phyloP scores from a whole-genome alignment of 306 rosid genomes.

The Cicer chorassanicum region DNA sequence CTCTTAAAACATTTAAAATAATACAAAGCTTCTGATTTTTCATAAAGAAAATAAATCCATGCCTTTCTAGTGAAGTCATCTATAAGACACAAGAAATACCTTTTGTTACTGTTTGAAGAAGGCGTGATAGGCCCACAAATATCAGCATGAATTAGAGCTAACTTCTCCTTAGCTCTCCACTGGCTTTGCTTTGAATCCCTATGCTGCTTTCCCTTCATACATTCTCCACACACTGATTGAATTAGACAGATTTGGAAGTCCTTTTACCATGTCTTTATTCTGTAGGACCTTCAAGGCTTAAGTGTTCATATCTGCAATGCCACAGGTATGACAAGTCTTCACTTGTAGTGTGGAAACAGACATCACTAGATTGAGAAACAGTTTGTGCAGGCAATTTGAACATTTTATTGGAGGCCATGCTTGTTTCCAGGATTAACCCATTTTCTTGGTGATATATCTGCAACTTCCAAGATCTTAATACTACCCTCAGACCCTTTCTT shows the following conservation, averaged over 20 bases:
- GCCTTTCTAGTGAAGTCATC: background rate
- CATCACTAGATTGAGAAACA: background rate
- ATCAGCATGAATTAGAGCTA: background rate
- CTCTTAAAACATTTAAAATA: no score
- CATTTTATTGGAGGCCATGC: background rate
- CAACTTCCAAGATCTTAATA: background rate
- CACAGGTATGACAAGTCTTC: background rate
- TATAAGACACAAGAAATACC: background rate
- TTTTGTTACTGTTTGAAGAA: background rate
- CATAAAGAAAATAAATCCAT: background rate
- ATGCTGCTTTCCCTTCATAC: background rate
- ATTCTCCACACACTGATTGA: background rate
- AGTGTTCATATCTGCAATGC: background rate
- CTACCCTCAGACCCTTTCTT: background rate
- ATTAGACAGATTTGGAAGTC: background rate
- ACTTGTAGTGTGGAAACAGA: background rate
- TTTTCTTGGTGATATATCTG: background rate
- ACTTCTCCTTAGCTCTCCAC: background rate
- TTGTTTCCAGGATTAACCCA: background rate
- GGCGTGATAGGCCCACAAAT: background rate
- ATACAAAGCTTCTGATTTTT: background rate
- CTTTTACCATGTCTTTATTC: background rate
- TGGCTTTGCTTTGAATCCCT: background rate
- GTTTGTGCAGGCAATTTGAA: background rate
- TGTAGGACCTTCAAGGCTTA: background rate